A percentile compares a stretch with the other conserved stretches of the same genome.
Conservation (phyloP, 2,329 filamentous ascomycete genomes). For the Neurospora sp. region DNA sequence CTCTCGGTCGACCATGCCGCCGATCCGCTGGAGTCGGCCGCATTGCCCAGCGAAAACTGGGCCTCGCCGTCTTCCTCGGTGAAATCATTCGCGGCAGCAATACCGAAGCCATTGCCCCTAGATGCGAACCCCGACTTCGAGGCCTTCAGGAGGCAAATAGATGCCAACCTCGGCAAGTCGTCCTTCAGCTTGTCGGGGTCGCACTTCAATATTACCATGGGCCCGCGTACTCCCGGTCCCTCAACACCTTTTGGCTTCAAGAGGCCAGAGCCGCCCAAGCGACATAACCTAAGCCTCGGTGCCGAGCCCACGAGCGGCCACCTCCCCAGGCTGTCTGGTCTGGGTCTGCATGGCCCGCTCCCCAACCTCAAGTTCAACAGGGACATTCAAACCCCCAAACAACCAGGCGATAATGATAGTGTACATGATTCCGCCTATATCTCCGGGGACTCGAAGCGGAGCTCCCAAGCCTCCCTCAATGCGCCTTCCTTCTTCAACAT, state of each 20-base stretch:
- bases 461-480: slow-evolving; percentile 37
- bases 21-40: slow-evolving; percentile 54
- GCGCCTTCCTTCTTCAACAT: slow-evolving; percentile 30
- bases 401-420: slow-evolving; percentile 28
- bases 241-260: slow-evolving; percentile 20
- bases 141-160: slow-evolving; percentile 65
- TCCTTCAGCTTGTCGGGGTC: slow-evolving; percentile 39
- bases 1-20: slow-evolving; percentile 53
- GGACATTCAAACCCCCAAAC: not conserved
- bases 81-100: slow-evolving; percentile 56
- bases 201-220: slow-evolving; percentile 29
- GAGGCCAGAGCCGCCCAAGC: slow-evolving; percentile 35
- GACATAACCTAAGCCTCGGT: slow-evolving; percentile 41
- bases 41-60: slow-evolving; percentile 62
- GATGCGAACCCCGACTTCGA: slow-evolving; percentile 78
- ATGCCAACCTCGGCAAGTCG: slow-evolving; percentile 44
- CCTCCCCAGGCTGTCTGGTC: slow-evolving; percentile 12
- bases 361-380: not conserved
- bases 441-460: slow-evolving; percentile 44
- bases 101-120: slow-evolving; percentile 59
- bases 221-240: slow-evolving; percentile 18
- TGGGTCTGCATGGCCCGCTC: slow-evolving; percentile 3
- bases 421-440: slow-evolving; percentile 44
- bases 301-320: slow-evolving; percentile 31
- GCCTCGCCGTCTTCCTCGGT: slow-evolving; percentile 62